phyloP scores from a whole-genome alignment of 2,329 filamentous ascomycete species.

The Ceratocystis lukuohia region DNA sequence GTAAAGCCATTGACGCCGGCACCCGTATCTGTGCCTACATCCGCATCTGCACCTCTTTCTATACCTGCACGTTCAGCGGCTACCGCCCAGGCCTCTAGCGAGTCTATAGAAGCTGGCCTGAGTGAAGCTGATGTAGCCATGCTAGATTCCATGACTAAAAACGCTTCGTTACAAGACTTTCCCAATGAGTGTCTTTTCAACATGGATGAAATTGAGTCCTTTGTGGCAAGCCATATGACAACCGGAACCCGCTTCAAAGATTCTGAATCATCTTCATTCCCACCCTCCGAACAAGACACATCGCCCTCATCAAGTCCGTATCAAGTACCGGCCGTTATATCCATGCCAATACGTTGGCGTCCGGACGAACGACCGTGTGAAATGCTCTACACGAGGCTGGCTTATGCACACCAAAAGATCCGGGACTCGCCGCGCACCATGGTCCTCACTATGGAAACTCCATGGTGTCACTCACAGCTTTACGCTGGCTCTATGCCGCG shows the following conservation, averaged over 20 bases:
- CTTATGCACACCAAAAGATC: constrained; percentile 38
- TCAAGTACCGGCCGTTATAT: neutral
- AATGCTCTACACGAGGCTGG: constrained; percentile 26
- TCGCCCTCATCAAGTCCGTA: neutral
- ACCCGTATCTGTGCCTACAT: no score
- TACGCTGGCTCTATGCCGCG: constrained; percentile 40
- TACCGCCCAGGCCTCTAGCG: no score
- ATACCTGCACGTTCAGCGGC: no score
- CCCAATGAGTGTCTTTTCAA: neutral
- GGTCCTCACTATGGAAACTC: constrained; percentile 36
- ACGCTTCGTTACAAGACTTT: constrained; percentile 9
- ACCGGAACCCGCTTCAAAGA: neutral
- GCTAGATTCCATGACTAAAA: neutral
- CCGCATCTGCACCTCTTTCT: no score
- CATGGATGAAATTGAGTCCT: constrained; percentile 20
- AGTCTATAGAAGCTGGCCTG: neutral
- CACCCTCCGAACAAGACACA: neutral
- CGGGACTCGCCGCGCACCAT: constrained; percentile 36
- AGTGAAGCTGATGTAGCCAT: neutral
- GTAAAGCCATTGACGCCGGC: neutral
- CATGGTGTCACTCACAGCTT: constrained; percentile 40
- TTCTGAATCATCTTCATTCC: neutral
- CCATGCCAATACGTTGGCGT: neutral
- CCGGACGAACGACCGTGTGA: constrained; percentile 22
- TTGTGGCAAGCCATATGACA: constrained; percentile 22